These are phyloP conservation scores for Dalbergia cochinchinensis DNA, from an alignment of 306 rosid genomes.

Conservation along the genomic window DNA sequence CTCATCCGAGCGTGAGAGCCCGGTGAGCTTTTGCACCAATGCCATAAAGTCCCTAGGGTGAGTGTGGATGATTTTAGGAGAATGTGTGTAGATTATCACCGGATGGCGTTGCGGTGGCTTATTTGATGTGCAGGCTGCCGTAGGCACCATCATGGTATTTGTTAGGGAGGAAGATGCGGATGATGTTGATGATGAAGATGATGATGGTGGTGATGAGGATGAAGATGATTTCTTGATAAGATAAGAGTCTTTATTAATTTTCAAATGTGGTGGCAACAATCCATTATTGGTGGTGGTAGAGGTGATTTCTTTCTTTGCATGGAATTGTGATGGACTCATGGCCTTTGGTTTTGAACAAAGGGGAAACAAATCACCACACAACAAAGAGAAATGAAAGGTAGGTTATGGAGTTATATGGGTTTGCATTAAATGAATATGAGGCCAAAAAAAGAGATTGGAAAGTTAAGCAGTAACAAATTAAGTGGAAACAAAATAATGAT, in stretches of 20 bases:
- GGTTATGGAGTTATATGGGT: slow-evolving; percentile 20
- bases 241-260: slow-evolving; percentile 73
- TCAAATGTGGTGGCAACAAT: slow-evolving; percentile 64
- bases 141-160: not conserved
- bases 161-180: slow-evolving; percentile 36
- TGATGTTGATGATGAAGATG: slow-evolving; percentile 10
- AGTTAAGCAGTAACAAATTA: too few species aligned
- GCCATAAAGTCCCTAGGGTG: slow-evolving; percentile 77
- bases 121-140: not conserved
- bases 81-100: slow-evolving; percentile 83
- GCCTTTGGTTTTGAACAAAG: slow-evolving; percentile 41
- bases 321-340: slow-evolving; percentile 61
- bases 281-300: slow-evolving; percentile 10
- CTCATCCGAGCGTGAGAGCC: slow-evolving; percentile 54
- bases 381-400: not conserved
- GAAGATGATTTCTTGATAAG: slow-evolving; percentile 57
- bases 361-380: slow-evolving; percentile 17
- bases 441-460: not conserved
- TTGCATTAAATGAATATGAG: slow-evolving; percentile 33
- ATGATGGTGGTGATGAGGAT: not conserved
- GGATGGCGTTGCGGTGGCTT: slow-evolving; percentile 71
- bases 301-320: slow-evolving; percentile 49
- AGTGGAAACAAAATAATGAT: not conserved
- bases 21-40: slow-evolving; percentile 82
- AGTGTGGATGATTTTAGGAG: slow-evolving; percentile 80